Evolutionary conservation across 305 asterid genomes (phyloP), one percentile per base, ranked within the genome.

Genomic region (Fraxinus paxiana): DNA sequence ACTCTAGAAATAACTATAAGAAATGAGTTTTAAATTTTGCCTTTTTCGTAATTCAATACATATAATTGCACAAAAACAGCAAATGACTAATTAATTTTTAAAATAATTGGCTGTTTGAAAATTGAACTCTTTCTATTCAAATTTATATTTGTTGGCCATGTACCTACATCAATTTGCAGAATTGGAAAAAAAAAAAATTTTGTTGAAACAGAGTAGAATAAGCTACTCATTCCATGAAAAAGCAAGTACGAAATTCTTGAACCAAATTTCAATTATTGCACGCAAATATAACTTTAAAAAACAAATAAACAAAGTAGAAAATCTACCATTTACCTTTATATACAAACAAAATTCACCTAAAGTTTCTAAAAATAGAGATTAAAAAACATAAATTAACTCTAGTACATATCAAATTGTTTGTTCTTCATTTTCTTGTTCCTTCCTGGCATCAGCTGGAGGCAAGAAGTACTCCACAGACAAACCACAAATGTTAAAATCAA

Each of bases 401-500:
- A 30, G 1, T 80, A 80, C 76, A 72, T 77, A 77, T 86, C 82
- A 84, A 35, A 85, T 72, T 48, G 28, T 80, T 82, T 73, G 72
- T 35, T 85, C 83, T 80, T 80, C 81, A 69, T 8, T 67, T 30
- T 77, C 85, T 51, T 20, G 59, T 8, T 82, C 85, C 76, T 83
- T 86, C 34, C 38, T 83, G 22, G 31, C 80, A 26, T 92, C 93
- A 0, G 96, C 54, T 20, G 99, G 99, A 75, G 98, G 97, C 90
- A 90, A 79, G 88, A 95, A 93, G 70, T 91, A 90, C 9, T 93
- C 98, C 4, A 65, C 1, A 0, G 91, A 87, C 69, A 95, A 85
- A 1, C 97, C 95, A 81, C 90, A 86, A 33, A 93, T 85, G 79
- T 95, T 95, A 81, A 95, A 95, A 86, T 90, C 95, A 4, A 95